Base-by-base conservation (phyloP, 352 stramenopile genomes). In the Phytophthora kernoviae region DNA sequence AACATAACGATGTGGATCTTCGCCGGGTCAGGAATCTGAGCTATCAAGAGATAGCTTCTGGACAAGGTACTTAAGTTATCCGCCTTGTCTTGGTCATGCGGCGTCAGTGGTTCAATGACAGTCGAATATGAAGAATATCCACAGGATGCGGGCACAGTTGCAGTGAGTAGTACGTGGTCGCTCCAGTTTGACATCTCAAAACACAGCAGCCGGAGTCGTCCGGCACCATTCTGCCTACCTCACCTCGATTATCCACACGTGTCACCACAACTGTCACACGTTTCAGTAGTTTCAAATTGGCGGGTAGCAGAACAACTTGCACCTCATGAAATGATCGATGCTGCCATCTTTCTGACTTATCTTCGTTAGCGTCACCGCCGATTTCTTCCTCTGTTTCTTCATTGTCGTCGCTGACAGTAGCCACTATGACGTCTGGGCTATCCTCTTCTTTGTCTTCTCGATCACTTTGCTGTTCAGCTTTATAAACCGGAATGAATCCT, bases 141-240 rank as follows among this genome's bases (percentile, higher is more conserved):
- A 17, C 39, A 55, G 0, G 51, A 62, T 3, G 57, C 2, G 0
- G 70, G 52, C 14, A 67, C 11, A 22, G 27, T 44, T 8, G 70
- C 58, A 32, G 51, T 63, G 2, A 91, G 36, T 17, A 84, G 41
- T 41, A 91, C 68, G 32, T 85, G 68, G 2, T 67, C 59, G 11
- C 60, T 51, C 81, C 81, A 89, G 41, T 91, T 83, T 0, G 74
- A 83, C 44, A 70, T 86, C 42, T 89, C 81, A 46, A 91, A 0
- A 70, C 56, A 41, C 79, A 88, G 30, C 33, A 73, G 1, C 79
- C 79, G 4, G 44, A 52, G 14, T 88, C 77, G 57, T 89, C 68
- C 2, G 72, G 71, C 7, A 54, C 40, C 22, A 49, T 55, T 20
- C 58, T 70, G 0, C 62, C 65, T 1, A 77, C 56, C 24, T 87